Conservation (phyloP, 768 basidiomycete genomes). For the Hortiboletus flavorubellus region DNA sequence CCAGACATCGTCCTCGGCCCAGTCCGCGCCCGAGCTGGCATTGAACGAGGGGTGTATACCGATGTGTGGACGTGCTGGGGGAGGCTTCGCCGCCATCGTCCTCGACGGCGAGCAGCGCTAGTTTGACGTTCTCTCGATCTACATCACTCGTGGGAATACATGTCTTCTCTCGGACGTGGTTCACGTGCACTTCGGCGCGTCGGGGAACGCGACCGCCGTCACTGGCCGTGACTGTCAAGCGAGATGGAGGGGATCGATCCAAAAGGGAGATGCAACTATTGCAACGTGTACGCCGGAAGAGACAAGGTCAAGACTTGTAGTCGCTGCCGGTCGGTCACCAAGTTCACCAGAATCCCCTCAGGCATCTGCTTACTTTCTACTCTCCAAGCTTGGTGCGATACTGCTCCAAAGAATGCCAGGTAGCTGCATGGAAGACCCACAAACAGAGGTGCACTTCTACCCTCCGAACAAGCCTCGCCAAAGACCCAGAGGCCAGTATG, state of each 20-base stretch:
- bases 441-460: constrained; percentile 16
- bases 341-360: background rate
- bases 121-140: background rate
- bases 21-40: constrained; percentile 52
- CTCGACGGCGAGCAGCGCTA: constrained; percentile 18
- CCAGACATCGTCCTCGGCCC: constrained; percentile 89
- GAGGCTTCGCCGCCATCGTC: constrained; percentile 55
- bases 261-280: constrained; percentile 26
- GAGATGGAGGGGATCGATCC: constrained; percentile 11
- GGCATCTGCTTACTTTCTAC: background rate
- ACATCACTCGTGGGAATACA: constrained; percentile 7
- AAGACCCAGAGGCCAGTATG: constrained; percentile 11
- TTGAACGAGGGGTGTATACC: constrained; percentile 50
- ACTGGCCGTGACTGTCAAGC: too few species aligned
- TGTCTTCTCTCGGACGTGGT: background rate
- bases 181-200: background rate
- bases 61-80: constrained; percentile 72
- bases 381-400: constrained; percentile 26
- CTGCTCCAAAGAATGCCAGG: constrained; percentile 30
- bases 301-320: constrained; percentile 25
- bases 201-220: too few species aligned
- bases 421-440: constrained; percentile 29
- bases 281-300: constrained; percentile 19
- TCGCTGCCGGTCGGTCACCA: constrained; percentile 21
- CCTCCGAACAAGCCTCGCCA: constrained; percentile 13